Percentiles rank a stretch among this genome's conserved stretches.
Conservation (phyloP, 2,329 filamentous ascomycete genomes). For the Colletotrichum australisinense region DNA sequence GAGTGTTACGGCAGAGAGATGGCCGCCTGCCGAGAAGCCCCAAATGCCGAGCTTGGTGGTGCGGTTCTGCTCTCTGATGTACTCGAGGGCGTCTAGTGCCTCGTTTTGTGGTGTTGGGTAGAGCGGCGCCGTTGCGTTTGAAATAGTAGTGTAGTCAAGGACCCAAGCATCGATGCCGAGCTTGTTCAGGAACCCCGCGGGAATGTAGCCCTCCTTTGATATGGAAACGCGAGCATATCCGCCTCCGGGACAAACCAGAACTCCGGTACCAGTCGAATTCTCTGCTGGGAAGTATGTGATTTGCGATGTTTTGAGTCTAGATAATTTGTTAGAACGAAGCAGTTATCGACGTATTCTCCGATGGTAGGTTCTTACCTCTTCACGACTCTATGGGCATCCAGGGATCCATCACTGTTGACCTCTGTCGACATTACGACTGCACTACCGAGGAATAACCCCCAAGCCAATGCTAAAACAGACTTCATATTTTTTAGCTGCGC, state of each 20-base stretch:
- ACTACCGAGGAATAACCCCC: not conserved
- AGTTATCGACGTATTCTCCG: too few species aligned
- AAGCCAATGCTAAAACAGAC: not conserved
- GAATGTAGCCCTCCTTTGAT: conserved; percentile 32
- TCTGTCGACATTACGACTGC: not conserved
- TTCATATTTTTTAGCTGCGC: not conserved
- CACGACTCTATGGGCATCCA: not conserved
- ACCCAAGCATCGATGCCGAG: conserved; percentile 39
- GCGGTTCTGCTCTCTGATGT: conserved; percentile 35
- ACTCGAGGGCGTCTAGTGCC: conserved; percentile 35
- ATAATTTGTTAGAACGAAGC: not conserved
- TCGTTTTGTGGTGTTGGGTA: conserved; percentile 37
- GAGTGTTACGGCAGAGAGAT: conserved; percentile 38
- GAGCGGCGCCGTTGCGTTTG: conserved; percentile 34
- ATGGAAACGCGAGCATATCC: conserved; percentile 35
- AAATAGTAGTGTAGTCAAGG: conserved; percentile 36
- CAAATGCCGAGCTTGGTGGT: conserved; percentile 39
- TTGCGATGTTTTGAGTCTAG: conserved; percentile 20
- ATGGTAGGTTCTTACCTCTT: conserved; percentile 2
- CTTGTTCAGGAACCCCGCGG: conserved; percentile 34
- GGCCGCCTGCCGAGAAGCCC: conserved; percentile 41
- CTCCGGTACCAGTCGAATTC: conserved; percentile 30
- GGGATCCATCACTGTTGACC: too few species aligned
- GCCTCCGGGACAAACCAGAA: conserved; percentile 38
- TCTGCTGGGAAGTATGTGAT: conserved; percentile 26